Percentiles rank a stretch among this genome's conserved stretches.
These are phyloP conservation scores for Globisporangium lucens DNA, from an alignment of 352 stramenopile genomes.

Conservation along the genomic window DNA sequence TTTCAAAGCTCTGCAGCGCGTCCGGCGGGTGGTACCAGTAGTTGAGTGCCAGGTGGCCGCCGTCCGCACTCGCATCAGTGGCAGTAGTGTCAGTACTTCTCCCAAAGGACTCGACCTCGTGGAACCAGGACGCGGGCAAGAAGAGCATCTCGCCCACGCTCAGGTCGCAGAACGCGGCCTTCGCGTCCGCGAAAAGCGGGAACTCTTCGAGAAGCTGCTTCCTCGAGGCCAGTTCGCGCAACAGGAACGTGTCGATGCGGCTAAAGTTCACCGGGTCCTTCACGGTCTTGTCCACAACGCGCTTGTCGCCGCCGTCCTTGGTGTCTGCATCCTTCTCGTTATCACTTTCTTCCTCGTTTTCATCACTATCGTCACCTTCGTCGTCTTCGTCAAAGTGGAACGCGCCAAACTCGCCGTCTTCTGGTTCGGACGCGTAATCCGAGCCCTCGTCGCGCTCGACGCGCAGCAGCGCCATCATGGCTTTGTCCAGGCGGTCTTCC, in stretches of 20 bases:
- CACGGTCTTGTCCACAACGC: slow-evolving; percentile 44
- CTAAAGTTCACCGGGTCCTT: slow-evolving; percentile 79
- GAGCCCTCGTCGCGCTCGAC: slow-evolving; percentile 44
- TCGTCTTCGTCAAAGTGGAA: slow-evolving; percentile 56
- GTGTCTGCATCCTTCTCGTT: slow-evolving; percentile 33
- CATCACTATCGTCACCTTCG: slow-evolving; percentile 56
- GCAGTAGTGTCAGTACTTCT: background rate
- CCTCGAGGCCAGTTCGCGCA: slow-evolving; percentile 30
- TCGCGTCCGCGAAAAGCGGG: slow-evolving; percentile 53
- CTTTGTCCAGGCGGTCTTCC: slow-evolving; percentile 61
- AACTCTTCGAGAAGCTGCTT: slow-evolving; percentile 48
- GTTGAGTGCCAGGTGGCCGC: slow-evolving; percentile 84
- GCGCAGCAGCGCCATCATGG: slow-evolving; percentile 76
- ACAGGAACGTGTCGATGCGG: slow-evolving; percentile 52
- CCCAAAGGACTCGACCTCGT: slow-evolving; percentile 92
- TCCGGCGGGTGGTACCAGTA: slow-evolving; percentile 90
- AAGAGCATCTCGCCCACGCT: slow-evolving; percentile 95
- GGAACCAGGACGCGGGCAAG: slow-evolving; percentile 96
- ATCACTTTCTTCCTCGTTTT: slow-evolving; percentile 54
- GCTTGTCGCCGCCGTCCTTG: slow-evolving; percentile 11
- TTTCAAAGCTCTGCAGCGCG: slow-evolving; percentile 44
- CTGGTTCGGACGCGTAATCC: slow-evolving; percentile 24
- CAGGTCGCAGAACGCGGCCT: slow-evolving; percentile 73
- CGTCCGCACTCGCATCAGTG: slow-evolving; percentile 5
- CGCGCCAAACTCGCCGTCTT: slow-evolving; percentile 46